Base-by-base conservation (phyloP, 805 yeast genomes). In the Metschnikowia corniflorae region DNA sequence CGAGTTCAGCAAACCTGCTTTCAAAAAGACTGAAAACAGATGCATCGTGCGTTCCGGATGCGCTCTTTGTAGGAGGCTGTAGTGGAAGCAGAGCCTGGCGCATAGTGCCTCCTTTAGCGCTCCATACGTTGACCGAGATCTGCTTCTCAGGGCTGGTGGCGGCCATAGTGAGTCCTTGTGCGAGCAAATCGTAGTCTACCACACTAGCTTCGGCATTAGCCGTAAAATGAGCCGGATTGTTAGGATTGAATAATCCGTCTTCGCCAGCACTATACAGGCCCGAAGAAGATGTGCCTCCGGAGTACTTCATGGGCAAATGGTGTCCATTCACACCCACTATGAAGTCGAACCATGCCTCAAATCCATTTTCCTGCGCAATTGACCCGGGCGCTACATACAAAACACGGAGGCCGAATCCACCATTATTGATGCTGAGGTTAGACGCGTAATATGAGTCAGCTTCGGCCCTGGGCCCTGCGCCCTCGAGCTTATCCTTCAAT, bases 311-410 rank as follows among this genome's bases (percentile, higher is more conserved):
- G 15, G 73, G 74, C 34, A 68, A 54, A 31, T 82, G 84, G 45
- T 75, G 81, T 29, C 85, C 86, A 49, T 91, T 86, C 39, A 88
- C 66, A 1, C 84, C 82, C n/a, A 87, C 71, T 23, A 91, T 77
- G 55, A 73, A 91, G 57, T 91, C 98, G 54, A 91, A 93, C 77
- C 86, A 83, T 7, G 93, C 71, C 59, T 88, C 94, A 19, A 93
- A 57, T 3, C 70, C 70, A 2, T 49, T 39, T 20, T 43, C 42
- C 29, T 59, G 60, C 0, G 65, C 72, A 9, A 43, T 16, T 5
- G 71, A 64, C 18, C 62, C 65, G 8, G 72, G 70, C 6, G 44
- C 54, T 14, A 68, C 70, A n/a, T 53, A 31, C n/a, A 56, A 42
- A 22, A 68, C 64, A 18, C 73, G 50, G 34, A 68, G 58, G 4